phyloP scores from a whole-genome alignment of 2,329 filamentous ascomycete species.

The Xylaria sp. region DNA sequence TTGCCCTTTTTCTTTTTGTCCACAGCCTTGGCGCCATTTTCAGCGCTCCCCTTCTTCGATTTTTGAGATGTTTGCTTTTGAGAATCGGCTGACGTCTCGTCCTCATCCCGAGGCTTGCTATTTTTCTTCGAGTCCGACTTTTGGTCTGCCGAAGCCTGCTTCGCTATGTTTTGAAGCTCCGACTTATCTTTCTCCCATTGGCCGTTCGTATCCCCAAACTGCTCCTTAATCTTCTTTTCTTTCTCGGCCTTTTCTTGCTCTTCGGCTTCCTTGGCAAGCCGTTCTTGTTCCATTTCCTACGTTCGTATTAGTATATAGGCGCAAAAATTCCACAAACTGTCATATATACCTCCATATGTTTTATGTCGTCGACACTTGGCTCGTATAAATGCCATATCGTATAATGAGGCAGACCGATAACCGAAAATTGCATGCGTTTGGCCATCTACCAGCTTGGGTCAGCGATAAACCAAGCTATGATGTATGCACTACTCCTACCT shows the following conservation, averaged over 20 bases:
- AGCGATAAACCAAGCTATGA: constrained; percentile 9
- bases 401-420: constrained; percentile 95
- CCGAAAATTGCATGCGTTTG: constrained; percentile 92
- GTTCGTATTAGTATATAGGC: constrained; percentile 20
- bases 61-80: constrained; percentile 30
- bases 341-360: constrained; percentile 81
- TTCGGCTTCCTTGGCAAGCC: constrained; percentile 77
- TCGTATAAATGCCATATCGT: constrained; percentile 99
- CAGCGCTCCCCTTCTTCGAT: constrained; percentile 23
- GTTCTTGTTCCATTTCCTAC: constrained; percentile 91
- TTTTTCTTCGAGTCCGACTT: constrained; percentile 22
- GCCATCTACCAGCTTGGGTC: constrained; percentile 73
- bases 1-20: constrained; percentile 30
- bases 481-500: constrained; percentile 62
- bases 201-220: constrained; percentile 75
- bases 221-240: constrained; percentile 77
- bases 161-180: constrained; percentile 71
- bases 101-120: constrained; percentile 12
- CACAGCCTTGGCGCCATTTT: constrained; percentile 29
- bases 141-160: constrained; percentile 50
- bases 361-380: constrained; percentile 95
- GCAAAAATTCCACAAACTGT: background rate
- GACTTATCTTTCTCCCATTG: constrained; percentile 94
- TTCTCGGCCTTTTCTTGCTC: constrained; percentile 75
- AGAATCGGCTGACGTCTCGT: constrained; percentile 20